phyloP scores from a whole-genome alignment of 2,329 filamentous ascomycete genomes.

The Hymenoscyphus occultus region DNA sequence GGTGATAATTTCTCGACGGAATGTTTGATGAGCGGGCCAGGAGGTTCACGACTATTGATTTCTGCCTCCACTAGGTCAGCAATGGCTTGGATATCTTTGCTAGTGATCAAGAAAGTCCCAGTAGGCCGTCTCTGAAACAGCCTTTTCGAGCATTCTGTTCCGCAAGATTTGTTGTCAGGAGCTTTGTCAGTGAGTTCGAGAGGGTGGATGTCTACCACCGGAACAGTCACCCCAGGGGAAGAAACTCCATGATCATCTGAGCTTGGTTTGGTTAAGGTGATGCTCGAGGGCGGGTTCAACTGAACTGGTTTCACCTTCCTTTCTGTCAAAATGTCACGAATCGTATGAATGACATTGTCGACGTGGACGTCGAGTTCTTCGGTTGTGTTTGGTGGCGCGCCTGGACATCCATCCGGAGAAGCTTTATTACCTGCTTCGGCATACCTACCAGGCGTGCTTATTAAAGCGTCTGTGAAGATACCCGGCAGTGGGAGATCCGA shows the following conservation, averaged over 20 bases:
- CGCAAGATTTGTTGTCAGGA: slow-evolving; percentile 2
- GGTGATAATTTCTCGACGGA: not conserved
- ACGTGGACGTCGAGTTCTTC: slow-evolving; percentile 19
- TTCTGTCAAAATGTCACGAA: slow-evolving; percentile 25
- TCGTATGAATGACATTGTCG: slow-evolving; percentile 24
- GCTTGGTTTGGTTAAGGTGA: slow-evolving; percentile 30
- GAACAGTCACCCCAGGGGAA: not conserved
- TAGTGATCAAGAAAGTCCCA: slow-evolving; percentile 27
- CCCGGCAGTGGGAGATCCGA: not conserved
- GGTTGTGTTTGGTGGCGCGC: slow-evolving; percentile 10
- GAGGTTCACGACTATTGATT: slow-evolving; percentile 11
- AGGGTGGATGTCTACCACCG: not conserved
- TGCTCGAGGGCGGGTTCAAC: slow-evolving; percentile 22
- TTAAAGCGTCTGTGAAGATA: not conserved
- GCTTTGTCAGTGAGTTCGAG: not conserved
- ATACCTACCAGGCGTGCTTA: not conserved
- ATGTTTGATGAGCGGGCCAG: not conserved
- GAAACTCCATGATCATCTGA: not conserved
- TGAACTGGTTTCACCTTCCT: slow-evolving; percentile 17
- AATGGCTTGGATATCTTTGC: slow-evolving; percentile 28
- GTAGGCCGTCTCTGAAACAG: slow-evolving; percentile 10
- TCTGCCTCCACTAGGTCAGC: slow-evolving; percentile 24
- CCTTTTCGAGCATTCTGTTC: not conserved
- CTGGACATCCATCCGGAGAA: not conserved
- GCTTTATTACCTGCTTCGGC: not conserved